These are phyloP conservation scores for Leptographium galeiforme DNA, from an alignment of 2,329 filamentous ascomycete genomes.

Conservation along the genomic window DNA sequence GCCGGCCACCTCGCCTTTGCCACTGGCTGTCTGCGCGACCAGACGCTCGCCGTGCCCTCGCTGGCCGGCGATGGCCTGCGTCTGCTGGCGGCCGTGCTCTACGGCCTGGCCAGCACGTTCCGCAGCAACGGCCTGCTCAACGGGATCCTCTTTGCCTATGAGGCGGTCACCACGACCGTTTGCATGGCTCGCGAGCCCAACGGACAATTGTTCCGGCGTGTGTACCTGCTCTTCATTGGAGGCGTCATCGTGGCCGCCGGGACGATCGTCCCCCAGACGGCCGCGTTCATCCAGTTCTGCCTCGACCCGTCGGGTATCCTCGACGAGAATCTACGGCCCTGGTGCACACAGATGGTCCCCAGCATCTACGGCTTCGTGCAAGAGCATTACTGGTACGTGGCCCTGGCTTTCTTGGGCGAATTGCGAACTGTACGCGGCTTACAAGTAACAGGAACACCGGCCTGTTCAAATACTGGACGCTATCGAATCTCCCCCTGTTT, in stretches of 20 bases:
- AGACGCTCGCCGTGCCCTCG: slow-evolving; percentile 18
- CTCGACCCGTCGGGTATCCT: slow-evolving; percentile 12
- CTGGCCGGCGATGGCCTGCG: slow-evolving; percentile 33
- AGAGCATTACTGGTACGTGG: slow-evolving; percentile 67
- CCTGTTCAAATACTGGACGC: slow-evolving; percentile 80
- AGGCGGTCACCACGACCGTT: slow-evolving; percentile 31
- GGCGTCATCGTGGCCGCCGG: slow-evolving; percentile 57
- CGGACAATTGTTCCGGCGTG: slow-evolving; percentile 30
- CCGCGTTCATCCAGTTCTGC: slow-evolving; percentile 66
- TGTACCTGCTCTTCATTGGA: slow-evolving; percentile 47
- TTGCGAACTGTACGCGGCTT: not conserved
- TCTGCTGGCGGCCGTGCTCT: slow-evolving; percentile 50
- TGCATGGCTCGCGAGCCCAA: slow-evolving; percentile 23
- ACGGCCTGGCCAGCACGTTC: slow-evolving; percentile 60
- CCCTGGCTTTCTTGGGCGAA: no score
- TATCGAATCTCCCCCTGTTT: slow-evolving; percentile 78
- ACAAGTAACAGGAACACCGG: slow-evolving; percentile 58
- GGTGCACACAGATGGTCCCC: slow-evolving; percentile 62
- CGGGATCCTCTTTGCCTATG: slow-evolving; percentile 60
- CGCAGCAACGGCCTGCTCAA: slow-evolving; percentile 80
- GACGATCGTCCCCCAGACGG: slow-evolving; percentile 55
- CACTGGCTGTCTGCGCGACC: slow-evolving; percentile 21
- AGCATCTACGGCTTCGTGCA: slow-evolving; percentile 92
- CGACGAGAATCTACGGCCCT: slow-evolving; percentile 37
- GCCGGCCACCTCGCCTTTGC: slow-evolving; percentile 58